Evolutionary conservation across 805 yeast species (phyloP).

Genomic region (Starmerella vaccinii): DNA sequence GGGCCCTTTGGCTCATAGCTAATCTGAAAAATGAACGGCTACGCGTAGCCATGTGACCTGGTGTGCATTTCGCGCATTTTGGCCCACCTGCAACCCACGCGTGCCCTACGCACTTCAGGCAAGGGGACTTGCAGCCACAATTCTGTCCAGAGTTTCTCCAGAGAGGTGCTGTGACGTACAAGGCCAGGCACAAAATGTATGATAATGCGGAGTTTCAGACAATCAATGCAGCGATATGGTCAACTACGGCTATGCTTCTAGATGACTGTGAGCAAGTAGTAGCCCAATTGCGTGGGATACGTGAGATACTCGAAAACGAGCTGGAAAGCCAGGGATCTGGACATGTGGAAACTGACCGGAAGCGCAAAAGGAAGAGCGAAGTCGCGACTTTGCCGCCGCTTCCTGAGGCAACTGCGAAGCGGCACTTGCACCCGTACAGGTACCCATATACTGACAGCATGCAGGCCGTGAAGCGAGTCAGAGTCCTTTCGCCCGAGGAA

Average conservation of each 20-base stretch:
- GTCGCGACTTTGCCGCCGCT: background rate
- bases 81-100: background rate
- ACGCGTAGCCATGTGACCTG: no score
- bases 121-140: background rate
- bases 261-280: slow-evolving; percentile 16
- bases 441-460: background rate
- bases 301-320: background rate
- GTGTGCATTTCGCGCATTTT: background rate
- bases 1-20: no score
- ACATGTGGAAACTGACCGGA: background rate
- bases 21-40: no score
- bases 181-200: no score
- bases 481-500: background rate
- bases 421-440: background rate
- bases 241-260: slow-evolving; percentile 9
- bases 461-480: background rate
- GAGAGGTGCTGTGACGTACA: no score
- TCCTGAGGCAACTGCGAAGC: background rate
- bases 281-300: background rate
- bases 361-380: background rate
- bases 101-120: background rate
- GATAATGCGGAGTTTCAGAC: slow-evolving; percentile 1
- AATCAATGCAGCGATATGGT: slow-evolving; percentile 14
- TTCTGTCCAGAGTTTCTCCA: background rate
- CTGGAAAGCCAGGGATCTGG: background rate